Percentiles rank a stretch among this genome's conserved stretches.
These are phyloP conservation scores for Metarhizium rileyi DNA, from an alignment of 2,329 filamentous ascomycete genomes.

Conservation along the genomic window DNA sequence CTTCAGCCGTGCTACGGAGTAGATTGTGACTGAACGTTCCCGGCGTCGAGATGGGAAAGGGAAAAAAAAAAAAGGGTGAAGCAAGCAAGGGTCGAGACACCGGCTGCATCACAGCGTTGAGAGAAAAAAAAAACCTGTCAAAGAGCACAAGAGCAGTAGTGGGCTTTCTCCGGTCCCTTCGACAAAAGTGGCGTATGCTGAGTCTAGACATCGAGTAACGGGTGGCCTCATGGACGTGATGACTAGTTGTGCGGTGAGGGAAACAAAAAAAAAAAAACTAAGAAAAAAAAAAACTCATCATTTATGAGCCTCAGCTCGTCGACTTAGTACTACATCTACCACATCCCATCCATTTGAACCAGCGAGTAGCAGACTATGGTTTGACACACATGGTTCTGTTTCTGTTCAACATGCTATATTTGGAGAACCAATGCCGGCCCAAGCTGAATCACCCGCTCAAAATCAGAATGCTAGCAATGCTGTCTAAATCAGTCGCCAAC, in stretches of 20 bases:
- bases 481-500: neutral
- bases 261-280: neutral
- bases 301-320: neutral
- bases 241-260: neutral
- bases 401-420: neutral
- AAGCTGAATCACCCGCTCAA: neutral
- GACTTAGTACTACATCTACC: neutral
- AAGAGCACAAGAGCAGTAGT: no score
- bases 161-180: no score
- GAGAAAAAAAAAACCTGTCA: no score
- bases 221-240: neutral
- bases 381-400: neutral
- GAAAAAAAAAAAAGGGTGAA: no score
- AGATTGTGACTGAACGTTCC: no score
- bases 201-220: no score
- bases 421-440: neutral
- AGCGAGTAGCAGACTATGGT: neutral
- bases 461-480: neutral
- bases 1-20: no score
- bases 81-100: no score
- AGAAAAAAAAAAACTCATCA: neutral
- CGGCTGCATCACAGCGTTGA: no score
- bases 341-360: neutral
- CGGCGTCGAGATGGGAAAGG: no score
- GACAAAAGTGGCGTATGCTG: no score